A percentile compares a stretch with the other conserved stretches of the same genome.
These are phyloP conservation scores for Suillus plorans DNA, from an alignment of 768 basidiomycete species.

Conservation along the genomic window DNA sequence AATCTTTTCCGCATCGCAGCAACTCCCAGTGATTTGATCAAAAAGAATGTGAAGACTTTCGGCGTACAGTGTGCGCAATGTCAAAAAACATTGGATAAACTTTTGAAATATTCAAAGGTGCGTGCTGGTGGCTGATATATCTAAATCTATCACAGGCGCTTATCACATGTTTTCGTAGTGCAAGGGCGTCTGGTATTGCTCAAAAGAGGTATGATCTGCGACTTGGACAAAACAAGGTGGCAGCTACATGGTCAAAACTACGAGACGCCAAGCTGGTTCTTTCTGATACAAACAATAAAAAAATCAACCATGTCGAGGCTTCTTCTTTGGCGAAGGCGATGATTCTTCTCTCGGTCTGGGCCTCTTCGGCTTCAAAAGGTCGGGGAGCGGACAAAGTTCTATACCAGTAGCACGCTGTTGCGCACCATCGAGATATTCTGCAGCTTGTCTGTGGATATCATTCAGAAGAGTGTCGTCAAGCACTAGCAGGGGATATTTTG, in stretches of 20 bases:
- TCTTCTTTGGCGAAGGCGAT: background rate
- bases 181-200: too few relatives aligned
- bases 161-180: too few relatives aligned
- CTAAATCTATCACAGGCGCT: background rate
- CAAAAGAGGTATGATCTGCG: too few relatives aligned
- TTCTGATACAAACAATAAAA: background rate
- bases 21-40: slow-evolving; percentile 13
- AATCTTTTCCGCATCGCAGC: slow-evolving; percentile 9
- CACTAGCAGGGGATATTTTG: too few relatives aligned
- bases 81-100: slow-evolving; percentile 6
- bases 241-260: too few relatives aligned
- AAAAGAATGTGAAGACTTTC: slow-evolving; percentile 6
- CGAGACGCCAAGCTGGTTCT: too few relatives aligned
- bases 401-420: background rate
- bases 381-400: background rate
- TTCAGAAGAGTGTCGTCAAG: too few relatives aligned
- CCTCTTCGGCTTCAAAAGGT: background rate
- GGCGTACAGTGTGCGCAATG: slow-evolving; percentile 17
- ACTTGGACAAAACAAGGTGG: slow-evolving; percentile 26
- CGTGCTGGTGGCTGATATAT: background rate
- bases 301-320: background rate
- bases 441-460: too few relatives aligned
- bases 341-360: background rate
- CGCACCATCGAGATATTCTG: background rate
- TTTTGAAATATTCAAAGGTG: slow-evolving; percentile 15